phyloP scores from a whole-genome alignment of 2,329 filamentous ascomycete species.

The Myriosclerotinia scirpicola region DNA sequence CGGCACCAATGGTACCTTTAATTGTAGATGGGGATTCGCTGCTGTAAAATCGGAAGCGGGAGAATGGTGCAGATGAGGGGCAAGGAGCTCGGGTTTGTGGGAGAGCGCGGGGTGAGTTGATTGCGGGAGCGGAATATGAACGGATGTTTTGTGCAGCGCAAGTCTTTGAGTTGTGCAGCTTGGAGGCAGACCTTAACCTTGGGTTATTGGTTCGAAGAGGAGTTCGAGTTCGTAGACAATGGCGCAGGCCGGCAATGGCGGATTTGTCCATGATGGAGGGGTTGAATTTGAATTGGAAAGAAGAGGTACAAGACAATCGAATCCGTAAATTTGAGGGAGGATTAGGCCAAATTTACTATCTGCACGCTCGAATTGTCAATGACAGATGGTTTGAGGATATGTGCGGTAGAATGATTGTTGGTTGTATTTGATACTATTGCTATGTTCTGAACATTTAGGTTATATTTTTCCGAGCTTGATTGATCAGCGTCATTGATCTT shows the following conservation, averaged over 20 bases:
- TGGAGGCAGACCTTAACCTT: background rate
- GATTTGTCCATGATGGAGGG: slow-evolving; percentile 19
- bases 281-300: background rate
- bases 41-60: slow-evolving; percentile 11
- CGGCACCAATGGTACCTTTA: background rate
- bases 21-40: slow-evolving; percentile 15
- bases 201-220: background rate
- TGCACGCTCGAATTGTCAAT: background rate
- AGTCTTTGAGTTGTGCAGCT: background rate
- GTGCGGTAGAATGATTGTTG: background rate
- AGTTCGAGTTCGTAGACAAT: slow-evolving; percentile 10
- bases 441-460: background rate
- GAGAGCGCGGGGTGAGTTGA: background rate
- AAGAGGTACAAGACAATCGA: background rate
- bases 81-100: background rate
- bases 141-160: background rate
- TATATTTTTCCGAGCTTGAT: slow-evolving; percentile 13
- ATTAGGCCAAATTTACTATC: background rate
- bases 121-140: background rate
- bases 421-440: background rate
- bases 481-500: slow-evolving; percentile 1
- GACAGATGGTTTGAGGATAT: background rate
- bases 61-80: slow-evolving; percentile 8
- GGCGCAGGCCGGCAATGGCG: slow-evolving; percentile 4
- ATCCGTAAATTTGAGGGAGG: background rate